Evolutionary conservation across 2,329 filamentous ascomycete species (phyloP), one percentile per base, ranked within the genome.

Genomic region (Trichoderma atrobrunneum): DNA sequence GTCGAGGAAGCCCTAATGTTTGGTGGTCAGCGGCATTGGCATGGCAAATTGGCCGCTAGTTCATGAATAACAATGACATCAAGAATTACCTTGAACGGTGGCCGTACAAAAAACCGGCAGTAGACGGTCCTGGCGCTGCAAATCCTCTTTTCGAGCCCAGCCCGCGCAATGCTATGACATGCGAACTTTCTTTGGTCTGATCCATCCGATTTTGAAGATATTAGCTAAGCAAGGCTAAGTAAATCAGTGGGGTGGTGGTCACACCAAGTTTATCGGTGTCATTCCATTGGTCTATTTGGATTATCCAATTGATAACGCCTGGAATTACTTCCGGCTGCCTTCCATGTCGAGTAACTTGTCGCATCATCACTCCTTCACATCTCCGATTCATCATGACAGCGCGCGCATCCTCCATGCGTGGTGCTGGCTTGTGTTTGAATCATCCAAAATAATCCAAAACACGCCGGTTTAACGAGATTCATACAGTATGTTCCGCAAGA

Each of bases 151-250:
- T 64, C 48, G 18, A 57, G 18, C 18, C 48, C 43, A 48, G 32
- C 68, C 43, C 43, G 30, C 24, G 24, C 32, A 56, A 26, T 63
- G 21, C 48, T 48, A n/a, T 64, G 59, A 63, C 18, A 34, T 70
- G 43, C 39, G 39, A 70, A 70, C 56, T 61, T 70, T 70, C 57
- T 34, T 60, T 62, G 57, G 10, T 34, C 18, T 5, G n/a, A 61
- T 51, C 26, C 16, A 36, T 70, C 54, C 57, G 68, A 57, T 70
- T 64, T 70, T 70, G 32, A 64, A 60, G 72, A 16, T 5, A 10
- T 81, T 80, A 81, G 66, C 73, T 81, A 80, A 81, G 80, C 80
- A 76, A 78, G 78, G 77, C 79, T 79, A 56, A 30, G 21, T 32
- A 51, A 21, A 73, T 61, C 30, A 60, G 54, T 69, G 70, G 63